These are phyloP conservation scores for Pneumocystis carinii DNA, from an alignment of 1,139 yeast species.

Conservation along the genomic window DNA sequence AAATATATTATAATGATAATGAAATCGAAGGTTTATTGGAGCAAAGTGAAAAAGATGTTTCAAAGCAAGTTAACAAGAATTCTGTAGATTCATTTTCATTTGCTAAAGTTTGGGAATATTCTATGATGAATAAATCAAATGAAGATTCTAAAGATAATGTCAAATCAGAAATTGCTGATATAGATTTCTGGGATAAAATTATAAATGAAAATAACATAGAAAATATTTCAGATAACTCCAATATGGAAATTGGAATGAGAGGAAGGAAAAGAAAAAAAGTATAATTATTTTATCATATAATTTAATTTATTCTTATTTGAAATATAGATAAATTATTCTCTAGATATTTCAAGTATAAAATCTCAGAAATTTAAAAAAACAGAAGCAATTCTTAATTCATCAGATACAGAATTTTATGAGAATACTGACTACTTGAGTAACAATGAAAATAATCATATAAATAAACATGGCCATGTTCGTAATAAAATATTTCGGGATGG, in stretches of 20 bases:
- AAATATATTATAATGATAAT: constrained; percentile 11
- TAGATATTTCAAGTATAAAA: background rate
- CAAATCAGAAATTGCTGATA: background rate
- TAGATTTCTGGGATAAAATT: constrained; percentile 1
- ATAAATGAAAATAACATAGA: background rate
- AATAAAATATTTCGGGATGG: background rate
- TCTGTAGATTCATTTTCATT: constrained; percentile 21
- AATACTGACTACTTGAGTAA: background rate
- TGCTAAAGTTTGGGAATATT: constrained; percentile 15
- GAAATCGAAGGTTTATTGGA: constrained; percentile 12
- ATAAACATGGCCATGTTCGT: background rate
- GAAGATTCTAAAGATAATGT: background rate
- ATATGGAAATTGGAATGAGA: background rate
- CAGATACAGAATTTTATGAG: background rate
- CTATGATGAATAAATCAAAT: constrained; percentile 5
- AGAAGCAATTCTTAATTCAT: background rate
- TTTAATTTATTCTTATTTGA: background rate
- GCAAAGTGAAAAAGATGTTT: constrained; percentile 35
- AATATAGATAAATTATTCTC: background rate
- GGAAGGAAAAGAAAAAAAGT: background rate
- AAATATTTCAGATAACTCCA: background rate
- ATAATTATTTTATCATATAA: background rate
- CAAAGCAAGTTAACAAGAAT: constrained; percentile 48
- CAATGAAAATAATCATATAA: background rate
- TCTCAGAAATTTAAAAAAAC: background rate